Conservation (phyloP, 2,329 filamentous ascomycete species). For the Arthrobotrys megalospora region DNA sequence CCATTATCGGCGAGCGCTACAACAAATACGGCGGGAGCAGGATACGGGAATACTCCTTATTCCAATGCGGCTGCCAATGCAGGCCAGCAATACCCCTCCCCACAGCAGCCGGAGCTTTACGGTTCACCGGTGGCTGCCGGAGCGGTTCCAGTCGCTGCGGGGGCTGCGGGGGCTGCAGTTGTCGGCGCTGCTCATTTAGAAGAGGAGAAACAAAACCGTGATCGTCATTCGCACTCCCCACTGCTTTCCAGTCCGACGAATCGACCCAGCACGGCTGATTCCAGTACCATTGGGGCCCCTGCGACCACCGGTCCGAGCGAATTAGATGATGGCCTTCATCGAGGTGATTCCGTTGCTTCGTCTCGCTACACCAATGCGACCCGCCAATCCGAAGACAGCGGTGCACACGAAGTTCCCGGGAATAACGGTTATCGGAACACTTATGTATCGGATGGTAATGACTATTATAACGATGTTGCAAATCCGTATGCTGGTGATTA, state of each 20-base stretch:
- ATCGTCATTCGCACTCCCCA: constrained; percentile 79
- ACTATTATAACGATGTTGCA: constrained; percentile 73
- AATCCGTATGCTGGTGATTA: constrained; percentile 72
- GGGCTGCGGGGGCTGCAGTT: constrained; percentile 14
- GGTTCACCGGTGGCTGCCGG: constrained; percentile 35
- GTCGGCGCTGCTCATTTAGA: constrained; percentile 33
- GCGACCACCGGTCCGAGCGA: constrained; percentile 80
- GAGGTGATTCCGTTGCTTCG: constrained; percentile 94
- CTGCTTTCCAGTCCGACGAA: constrained; percentile 72
- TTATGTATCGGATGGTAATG: constrained; percentile 70
- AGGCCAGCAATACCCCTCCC: constrained; percentile 28
- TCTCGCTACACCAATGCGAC: constrained; percentile 91
- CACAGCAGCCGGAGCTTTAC: constrained; percentile 51
- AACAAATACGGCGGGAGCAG: constrained; percentile 29
- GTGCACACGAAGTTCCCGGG: constrained; percentile 51
- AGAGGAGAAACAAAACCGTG: constrained; percentile 70
- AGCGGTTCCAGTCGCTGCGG: constrained; percentile 15
- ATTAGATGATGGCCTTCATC: constrained; percentile 79
- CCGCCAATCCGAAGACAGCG: constrained; percentile 78
- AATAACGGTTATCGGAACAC: constrained; percentile 68
- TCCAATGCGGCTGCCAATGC: constrained; percentile 12
- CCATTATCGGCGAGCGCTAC: constrained; percentile 79
- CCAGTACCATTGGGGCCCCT: constrained; percentile 81
- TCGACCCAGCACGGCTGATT: constrained; percentile 76
- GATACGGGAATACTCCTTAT: constrained; percentile 34